A percentile compares a stretch with the other conserved stretches of the same genome.
Evolutionary conservation across 805 yeast genomes (phyloP).

Genomic region (Metschnikowia matae): DNA sequence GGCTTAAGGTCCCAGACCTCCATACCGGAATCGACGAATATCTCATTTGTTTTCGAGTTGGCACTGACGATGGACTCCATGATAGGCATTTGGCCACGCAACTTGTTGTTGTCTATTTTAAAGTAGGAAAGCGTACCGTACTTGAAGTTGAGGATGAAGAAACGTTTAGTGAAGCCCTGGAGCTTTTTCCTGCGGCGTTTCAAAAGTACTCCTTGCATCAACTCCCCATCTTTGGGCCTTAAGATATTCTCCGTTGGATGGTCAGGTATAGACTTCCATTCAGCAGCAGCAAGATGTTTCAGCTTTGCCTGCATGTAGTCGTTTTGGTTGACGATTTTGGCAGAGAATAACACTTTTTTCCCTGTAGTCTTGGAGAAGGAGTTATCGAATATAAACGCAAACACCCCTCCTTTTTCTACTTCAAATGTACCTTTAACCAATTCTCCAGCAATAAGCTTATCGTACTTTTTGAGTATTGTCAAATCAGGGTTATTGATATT

Average conservation of each 20-base stretch:
- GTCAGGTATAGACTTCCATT: slow-evolving; percentile 1
- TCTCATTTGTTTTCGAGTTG: slow-evolving; percentile 58
- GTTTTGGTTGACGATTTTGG: slow-evolving; percentile 17
- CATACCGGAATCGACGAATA: slow-evolving; percentile 89
- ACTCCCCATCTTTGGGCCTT: slow-evolving; percentile 59
- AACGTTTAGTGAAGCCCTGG: slow-evolving; percentile 84
- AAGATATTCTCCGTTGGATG: slow-evolving; percentile 14
- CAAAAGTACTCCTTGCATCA: slow-evolving; percentile 70
- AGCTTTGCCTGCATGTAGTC: neutral
- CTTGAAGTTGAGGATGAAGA: slow-evolving; percentile 76
- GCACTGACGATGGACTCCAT: slow-evolving; percentile 80
- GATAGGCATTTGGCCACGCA: slow-evolving; percentile 91
- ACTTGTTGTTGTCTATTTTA: slow-evolving; percentile 63
- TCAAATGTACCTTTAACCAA: slow-evolving; percentile 57
- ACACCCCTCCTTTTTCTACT: slow-evolving; percentile 63
- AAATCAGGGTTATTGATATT: slow-evolving; percentile 40
- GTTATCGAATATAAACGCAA: slow-evolving; percentile 89
- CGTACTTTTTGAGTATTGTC: slow-evolving; percentile 55
- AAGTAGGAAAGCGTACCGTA: slow-evolving; percentile 83
- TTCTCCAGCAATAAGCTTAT: slow-evolving; percentile 50
- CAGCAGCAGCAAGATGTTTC: neutral
- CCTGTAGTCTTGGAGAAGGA: slow-evolving; percentile 82
- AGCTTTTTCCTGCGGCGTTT: slow-evolving; percentile 77
- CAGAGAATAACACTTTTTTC: slow-evolving; percentile 70
- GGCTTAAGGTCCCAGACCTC: slow-evolving; percentile 90